Conservation (phyloP, 139 green algal species). For the Eudorina sp. region DNA sequence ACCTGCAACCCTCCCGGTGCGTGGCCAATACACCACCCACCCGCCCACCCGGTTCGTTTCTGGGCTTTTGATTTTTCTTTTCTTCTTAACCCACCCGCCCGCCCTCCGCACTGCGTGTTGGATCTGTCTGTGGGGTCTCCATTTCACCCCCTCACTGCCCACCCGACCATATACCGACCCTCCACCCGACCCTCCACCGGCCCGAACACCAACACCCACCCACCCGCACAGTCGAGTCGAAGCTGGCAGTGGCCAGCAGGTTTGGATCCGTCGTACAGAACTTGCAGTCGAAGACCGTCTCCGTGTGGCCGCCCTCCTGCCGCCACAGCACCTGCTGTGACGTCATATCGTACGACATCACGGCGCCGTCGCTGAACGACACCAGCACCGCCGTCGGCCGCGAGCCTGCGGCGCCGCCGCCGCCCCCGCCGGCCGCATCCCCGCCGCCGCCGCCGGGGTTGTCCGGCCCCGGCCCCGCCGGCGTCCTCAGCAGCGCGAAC, state of each 20-base stretch:
- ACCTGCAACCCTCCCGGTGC: too few species aligned
- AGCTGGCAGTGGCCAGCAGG: constrained; percentile 68
- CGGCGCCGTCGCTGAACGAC: constrained; percentile 58
- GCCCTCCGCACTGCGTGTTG: too few species aligned
- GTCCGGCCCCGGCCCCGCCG: too few species aligned
- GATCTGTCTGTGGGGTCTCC: too few species aligned
- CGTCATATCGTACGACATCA: constrained; percentile 31
- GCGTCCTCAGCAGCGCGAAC: background rate
- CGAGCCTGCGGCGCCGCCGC: background rate
- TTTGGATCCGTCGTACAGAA: constrained; percentile 57
- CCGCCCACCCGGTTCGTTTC: too few species aligned
- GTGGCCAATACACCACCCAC: too few species aligned
- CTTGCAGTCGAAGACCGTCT: constrained; percentile 73
- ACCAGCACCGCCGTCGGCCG: constrained; percentile 23
- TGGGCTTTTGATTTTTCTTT: too few species aligned
- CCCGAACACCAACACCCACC: background rate
- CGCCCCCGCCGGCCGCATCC: background rate
- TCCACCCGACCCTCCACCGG: background rate
- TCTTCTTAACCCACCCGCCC: too few species aligned
- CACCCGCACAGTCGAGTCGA: constrained; percentile 64
- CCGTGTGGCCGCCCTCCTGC: constrained; percentile 67
- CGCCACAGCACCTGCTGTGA: constrained; percentile 32
- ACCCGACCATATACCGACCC: too few species aligned
- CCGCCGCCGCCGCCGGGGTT: background rate
- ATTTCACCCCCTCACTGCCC: too few species aligned